Base-by-base conservation (phyloP, 805 yeast genomes). In the Lipomyces anomalus region DNA sequence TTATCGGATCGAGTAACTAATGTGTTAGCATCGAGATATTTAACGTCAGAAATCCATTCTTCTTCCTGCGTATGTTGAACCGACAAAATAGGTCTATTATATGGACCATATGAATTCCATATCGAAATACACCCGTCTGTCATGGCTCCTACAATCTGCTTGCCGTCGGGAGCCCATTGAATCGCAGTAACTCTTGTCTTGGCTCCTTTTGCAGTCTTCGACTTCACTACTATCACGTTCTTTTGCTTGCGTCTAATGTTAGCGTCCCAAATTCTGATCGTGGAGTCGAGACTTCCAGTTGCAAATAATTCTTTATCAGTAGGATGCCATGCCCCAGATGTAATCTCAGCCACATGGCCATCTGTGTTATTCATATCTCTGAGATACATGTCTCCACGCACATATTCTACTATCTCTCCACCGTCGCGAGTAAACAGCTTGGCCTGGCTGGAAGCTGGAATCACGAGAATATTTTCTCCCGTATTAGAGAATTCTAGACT, bases 261-360 rank as follows among this genome's bases (percentile, higher is more conserved):
- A 5, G 47, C 52, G 42, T 66, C 69, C 70, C 70, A 66, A 6
- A 65, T 48, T 4, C 70, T 50, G 3, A 67, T 55, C 1, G 71
- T 67, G 5, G 61, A 55, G 45, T 66, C 70, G 6, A 39, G 40
- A 1, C 62, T 47, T 1, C 55, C 46, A 2, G 71, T 66, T 7
- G 59, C 58, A 37, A 66, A 64, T 11, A 30, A 38, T 2, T 42
- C 17, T 11, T 42, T 28, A 37, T 44, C 38, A 11, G 42, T 24
- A 2, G 63, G 62, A 30, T 56, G 50, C 67, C 68, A 65, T n/a
- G 45, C 38, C 5, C 58, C 66, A 22, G 51, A 28, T 6, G 60
- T 57, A 5, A 67, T 44, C 37, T 54, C 64, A 2, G 66, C 61
- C 4, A 57, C 48, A 47, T 66, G 70, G 17, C 70, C 70, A 32